Evolutionary conservation across 2,329 filamentous ascomycete species (phyloP).

Genomic region (Pseudogymnoascus sp.): DNA sequence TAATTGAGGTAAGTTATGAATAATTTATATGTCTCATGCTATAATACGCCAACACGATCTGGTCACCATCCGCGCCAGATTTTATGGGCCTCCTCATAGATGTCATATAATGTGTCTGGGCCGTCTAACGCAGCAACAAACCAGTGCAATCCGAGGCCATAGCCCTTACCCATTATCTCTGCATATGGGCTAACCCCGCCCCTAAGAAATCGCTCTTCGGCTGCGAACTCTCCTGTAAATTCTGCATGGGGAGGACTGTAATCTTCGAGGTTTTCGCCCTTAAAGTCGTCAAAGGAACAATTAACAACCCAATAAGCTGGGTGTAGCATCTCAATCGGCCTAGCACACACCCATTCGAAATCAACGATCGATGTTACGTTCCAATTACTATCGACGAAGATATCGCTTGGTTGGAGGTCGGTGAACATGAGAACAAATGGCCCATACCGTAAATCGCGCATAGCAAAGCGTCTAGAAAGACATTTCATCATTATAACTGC

Average conservation of each 20-base stretch:
- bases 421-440: constrained; percentile 31
- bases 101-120: neutral
- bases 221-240: constrained; percentile 19
- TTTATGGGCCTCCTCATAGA: neutral
- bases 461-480: constrained; percentile 16
- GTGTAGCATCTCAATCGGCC: constrained; percentile 26
- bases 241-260: constrained; percentile 17
- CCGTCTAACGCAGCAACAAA: neutral
- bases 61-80: neutral
- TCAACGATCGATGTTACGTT: constrained; percentile 30
- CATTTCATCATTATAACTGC: neutral
- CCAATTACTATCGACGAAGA: constrained; percentile 32
- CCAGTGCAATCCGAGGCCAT: neutral
- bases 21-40: no score
- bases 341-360: constrained; percentile 29
- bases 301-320: constrained; percentile 29
- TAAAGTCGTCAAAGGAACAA: constrained; percentile 15
- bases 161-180: neutral
- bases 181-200: neutral
- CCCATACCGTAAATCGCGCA: constrained; percentile 24
- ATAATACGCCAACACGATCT: neutral
- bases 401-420: constrained; percentile 35
- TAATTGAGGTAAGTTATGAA: neutral
- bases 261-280: constrained; percentile 15
- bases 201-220: constrained; percentile 16